Evolutionary conservation across 345 rosid species (phyloP), one percentile per base, ranked within the genome.

Genomic region (Corchorus capsularis): DNA sequence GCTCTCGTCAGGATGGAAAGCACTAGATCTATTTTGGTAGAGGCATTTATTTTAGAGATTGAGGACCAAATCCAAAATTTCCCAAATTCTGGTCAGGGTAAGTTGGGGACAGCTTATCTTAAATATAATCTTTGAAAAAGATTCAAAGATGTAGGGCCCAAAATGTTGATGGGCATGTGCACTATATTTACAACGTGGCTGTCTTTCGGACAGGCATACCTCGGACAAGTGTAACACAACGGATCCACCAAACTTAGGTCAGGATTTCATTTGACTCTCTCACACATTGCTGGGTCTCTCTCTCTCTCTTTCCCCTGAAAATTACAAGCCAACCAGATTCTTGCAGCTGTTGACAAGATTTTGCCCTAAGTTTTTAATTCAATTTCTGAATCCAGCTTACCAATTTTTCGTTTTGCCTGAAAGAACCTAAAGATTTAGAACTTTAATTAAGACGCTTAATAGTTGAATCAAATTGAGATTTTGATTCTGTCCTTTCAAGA

Each of bases 141-240:
- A 34, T 34, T 10, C 45, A 14, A 68, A 47, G 60, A 0, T 66
- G 81, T 56, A 46, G 69, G 74, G 74, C 62, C 70, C 13, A 37
- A 27, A 27, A 66, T 49, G 34, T 49, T 16, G 61, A 69, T 62
- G 53, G 45, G 59, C 72, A 61, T 27, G 76, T 77, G 56, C 27
- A 43, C 15, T 10, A 41, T 52, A 14, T 6, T 53, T 2, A 35
- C 37, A 75, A 37, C 56, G 20, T 46, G 50, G 11, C 19, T 53
- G 63, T 50, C 45, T 17, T 15, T 17, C 55, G 13, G 32, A 15
- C 45, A 17, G 20, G 49, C 68, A 64, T 20, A 52, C 76, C 74
- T 77, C 76, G 78, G 76, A 76, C 76, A 76, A 32, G 20, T 32
- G 78, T 43, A 57, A 47, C 57, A 17, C 37, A 17, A 39, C 49